A percentile compares a stretch with the other conserved stretches of the same genome.
These are phyloP conservation scores for Biscutella auriculata DNA, from an alignment of 441 rosid genomes.

Conservation along the genomic window DNA sequence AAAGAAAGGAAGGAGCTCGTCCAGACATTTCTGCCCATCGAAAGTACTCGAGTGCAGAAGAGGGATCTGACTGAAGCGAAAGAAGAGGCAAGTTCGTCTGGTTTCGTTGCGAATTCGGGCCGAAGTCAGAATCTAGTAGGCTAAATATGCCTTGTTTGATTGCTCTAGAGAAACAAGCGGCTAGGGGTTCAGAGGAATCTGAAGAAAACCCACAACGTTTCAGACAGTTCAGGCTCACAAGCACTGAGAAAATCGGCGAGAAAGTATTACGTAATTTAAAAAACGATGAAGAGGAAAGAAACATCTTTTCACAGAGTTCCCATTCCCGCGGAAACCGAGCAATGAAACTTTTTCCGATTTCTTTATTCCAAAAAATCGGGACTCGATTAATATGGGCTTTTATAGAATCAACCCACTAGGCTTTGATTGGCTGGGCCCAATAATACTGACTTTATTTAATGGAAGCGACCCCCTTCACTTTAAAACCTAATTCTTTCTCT, in stretches of 20 bases:
- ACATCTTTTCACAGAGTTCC: conserved; percentile 4
- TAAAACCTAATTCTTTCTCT: too few species aligned
- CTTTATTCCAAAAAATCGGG: too few species aligned
- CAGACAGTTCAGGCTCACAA: background rate
- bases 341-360: too few species aligned
- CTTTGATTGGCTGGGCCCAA: too few species aligned
- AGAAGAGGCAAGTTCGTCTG: conserved; percentile 17
- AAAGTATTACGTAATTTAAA: background rate
- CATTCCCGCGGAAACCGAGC: conserved; percentile 2
- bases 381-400: background rate
- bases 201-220: conserved; percentile 5
- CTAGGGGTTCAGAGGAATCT: background rate
- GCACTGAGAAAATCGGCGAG: background rate
- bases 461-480: too few species aligned
- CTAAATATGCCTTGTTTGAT: conserved; percentile 11
- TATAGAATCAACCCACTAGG: background rate
- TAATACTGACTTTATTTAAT: too few species aligned
- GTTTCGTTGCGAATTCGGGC: background rate
- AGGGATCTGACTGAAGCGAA: conserved; percentile 21
- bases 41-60: conserved; percentile 22
- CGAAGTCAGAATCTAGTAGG: background rate
- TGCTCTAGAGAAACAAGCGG: conserved; percentile 10
- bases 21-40: conserved; percentile 21
- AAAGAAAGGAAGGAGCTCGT: conserved; percentile 15
- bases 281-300: background rate